Percentiles rank a stretch among this genome's conserved stretches.
Evolutionary conservation across 1,284 basidiomycete species (phyloP).

Genomic region (Termitomyces sp.): DNA sequence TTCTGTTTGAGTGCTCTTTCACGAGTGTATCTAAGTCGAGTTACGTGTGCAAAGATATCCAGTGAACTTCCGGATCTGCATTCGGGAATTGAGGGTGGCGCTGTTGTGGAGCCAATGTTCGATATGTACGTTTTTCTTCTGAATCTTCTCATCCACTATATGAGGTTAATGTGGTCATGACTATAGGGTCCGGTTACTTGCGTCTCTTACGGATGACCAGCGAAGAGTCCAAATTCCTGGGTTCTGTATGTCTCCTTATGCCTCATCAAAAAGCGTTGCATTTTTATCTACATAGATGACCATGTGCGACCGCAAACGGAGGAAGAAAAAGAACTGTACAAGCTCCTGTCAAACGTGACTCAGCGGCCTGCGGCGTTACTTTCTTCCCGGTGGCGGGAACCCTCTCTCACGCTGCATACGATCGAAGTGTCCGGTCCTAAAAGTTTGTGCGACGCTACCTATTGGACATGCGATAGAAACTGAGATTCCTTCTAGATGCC

Average conservation of each 20-base stretch:
- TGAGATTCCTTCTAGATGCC: constrained; percentile 44
- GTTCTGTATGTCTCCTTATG: constrained; percentile 65
- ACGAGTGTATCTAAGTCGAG: background rate
- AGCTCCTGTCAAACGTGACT: constrained; percentile 63
- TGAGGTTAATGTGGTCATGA: constrained; percentile 6
- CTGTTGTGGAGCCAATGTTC: constrained; percentile 83
- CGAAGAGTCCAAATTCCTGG: constrained; percentile 68
- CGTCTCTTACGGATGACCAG: constrained; percentile 59
- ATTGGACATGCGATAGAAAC: too few species aligned
- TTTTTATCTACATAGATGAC: constrained; percentile 54
- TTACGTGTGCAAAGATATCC: constrained; percentile 44
- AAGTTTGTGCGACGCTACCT: constrained; percentile 40
- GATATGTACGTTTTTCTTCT: constrained; percentile 66
- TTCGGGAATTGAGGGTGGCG: constrained; percentile 92
- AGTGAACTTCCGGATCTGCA: constrained; percentile 74
- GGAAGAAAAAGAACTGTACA: constrained; percentile 65
- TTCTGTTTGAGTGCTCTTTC: background rate
- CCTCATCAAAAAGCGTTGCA: constrained; percentile 3
- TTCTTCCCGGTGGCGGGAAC: constrained; percentile 75
- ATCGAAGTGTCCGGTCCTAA: constrained; percentile 70
- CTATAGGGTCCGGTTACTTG: constrained; percentile 74
- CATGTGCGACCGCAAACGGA: constrained; percentile 62
- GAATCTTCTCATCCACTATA: background rate
- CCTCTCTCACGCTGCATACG: constrained; percentile 68
- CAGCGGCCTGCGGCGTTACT: constrained; percentile 63